Evolutionary conservation across 2,329 filamentous ascomycete species (phyloP), one percentile per base, ranked within the genome.

Genomic region (Fusarium austroafricanum): DNA sequence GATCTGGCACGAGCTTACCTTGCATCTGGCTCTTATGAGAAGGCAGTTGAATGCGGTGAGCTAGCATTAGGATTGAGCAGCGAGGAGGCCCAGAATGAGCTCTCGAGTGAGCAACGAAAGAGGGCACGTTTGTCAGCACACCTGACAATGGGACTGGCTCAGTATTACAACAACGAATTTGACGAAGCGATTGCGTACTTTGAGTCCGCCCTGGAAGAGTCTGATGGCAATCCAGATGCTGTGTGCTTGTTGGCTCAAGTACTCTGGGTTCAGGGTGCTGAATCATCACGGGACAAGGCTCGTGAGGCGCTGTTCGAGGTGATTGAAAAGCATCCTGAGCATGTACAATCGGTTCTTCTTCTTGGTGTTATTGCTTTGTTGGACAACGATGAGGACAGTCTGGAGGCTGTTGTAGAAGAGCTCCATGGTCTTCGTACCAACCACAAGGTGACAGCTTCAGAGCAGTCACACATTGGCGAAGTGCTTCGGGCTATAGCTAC

Each of bases 241-340:
- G 90, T 94, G 1, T 97, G 94, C 74, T 84, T 97, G 14, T 84
- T 98, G 14, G 92, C 94, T 0, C 93, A 98, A 78, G 92, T 98
- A 0, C 85, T 98, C 1, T 99, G 96, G 95, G 94, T 94, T 0
- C 93, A 93, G 68, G 94, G 92, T 10, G 89, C 89, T 1, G 87
- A 90, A 9, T 85, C 89, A 1, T 92, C 94, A 55, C 88, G 90
- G 45, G 88, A 90, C 49, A 89, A 92, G 64, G 94, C 95, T 17
- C 87, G 93, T 5, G 89, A 92, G 52, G 87, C 92, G 67, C 84
- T 99, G 1, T 95, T 97, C 73, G 89, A 90, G 15, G 90, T 92
- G 35, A 90, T 97, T 14, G 92, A 94, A 71, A 85, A 83, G 50
- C 82, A 91, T 49, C 88, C 92, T 0, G 87, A 89, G 2, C 94